These are phyloP conservation scores for Populus hybrid DNA, from an alignment of 441 rosid species.

Conservation along the genomic window DNA sequence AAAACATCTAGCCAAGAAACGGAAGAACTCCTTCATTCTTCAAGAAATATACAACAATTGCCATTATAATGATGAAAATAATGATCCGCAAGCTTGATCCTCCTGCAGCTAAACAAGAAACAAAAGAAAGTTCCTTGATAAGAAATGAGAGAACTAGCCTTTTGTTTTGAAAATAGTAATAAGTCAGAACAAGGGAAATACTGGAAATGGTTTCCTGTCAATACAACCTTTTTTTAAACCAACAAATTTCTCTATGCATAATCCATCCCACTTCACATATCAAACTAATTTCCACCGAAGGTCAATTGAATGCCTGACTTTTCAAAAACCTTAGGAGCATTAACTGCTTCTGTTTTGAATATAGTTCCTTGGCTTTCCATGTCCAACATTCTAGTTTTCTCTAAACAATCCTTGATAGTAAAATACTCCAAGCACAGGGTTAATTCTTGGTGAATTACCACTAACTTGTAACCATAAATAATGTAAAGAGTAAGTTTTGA, in stretches of 20 bases:
- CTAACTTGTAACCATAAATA: neutral
- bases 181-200: neutral
- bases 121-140: neutral
- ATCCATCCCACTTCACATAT: neutral
- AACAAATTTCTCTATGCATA: neutral
- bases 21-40: constrained; percentile 34
- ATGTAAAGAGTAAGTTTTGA: neutral
- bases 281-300: neutral
- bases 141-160: neutral
- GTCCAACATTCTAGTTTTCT: neutral
- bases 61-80: constrained; percentile 38
- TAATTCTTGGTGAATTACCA: neutral
- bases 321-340: neutral
- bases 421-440: neutral
- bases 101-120: constrained; percentile 33
- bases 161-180: neutral
- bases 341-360: neutral
- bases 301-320: neutral
- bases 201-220: neutral
- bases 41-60: constrained; percentile 43
- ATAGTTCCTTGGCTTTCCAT: neutral
- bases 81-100: constrained; percentile 43
- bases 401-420: neutral
- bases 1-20: constrained; percentile 18
- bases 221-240: neutral